Conservation (phyloP, 257 asterid species). For the Scutellaria galericulata region DNA sequence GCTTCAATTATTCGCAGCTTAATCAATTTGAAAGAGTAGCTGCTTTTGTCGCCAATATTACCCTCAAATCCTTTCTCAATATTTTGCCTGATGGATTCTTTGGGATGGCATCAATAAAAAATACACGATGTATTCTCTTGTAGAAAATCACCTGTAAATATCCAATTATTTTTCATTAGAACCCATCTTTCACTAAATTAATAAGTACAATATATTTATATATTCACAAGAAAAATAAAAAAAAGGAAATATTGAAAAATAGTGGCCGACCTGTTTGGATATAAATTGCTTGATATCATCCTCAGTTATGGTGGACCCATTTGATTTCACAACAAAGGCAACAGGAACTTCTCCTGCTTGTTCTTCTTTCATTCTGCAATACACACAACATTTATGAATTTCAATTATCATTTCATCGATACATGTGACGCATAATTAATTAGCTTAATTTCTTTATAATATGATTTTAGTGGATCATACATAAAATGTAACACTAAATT, state of each 20-base stretch:
- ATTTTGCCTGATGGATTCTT: conserved; percentile 92
- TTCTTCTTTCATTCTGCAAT: conserved; percentile 79
- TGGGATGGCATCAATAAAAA: conserved; percentile 75
- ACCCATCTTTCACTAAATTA: not conserved
- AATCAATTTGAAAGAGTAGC: conserved; percentile 33
- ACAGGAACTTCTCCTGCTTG: conserved; percentile 93
- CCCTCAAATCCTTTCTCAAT: conserved; percentile 88
- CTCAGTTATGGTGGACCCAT: conserved; percentile 63
- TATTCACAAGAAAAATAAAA: not conserved
- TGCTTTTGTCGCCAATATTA: conserved; percentile 59
- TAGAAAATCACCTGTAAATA: conserved; percentile 76
- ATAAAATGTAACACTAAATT: too few relatives aligned
- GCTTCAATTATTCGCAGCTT: conserved; percentile 25
- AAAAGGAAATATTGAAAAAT: too few relatives aligned
- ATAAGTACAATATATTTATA: not conserved
- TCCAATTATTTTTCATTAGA: not conserved
- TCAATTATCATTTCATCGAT: too few relatives aligned
- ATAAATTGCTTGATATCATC: conserved; percentile 80
- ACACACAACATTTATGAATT: too few relatives aligned
- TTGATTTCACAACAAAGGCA: conserved; percentile 79
- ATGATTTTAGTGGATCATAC: too few relatives aligned
- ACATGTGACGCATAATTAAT: too few relatives aligned
- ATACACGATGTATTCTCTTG: conserved; percentile 77
- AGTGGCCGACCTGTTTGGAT: conserved; percentile 45
- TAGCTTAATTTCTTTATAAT: too few relatives aligned